These are phyloP conservation scores for Zymoseptoria passerinii DNA, from an alignment of 2,329 filamentous ascomycete species.

Conservation along the genomic window DNA sequence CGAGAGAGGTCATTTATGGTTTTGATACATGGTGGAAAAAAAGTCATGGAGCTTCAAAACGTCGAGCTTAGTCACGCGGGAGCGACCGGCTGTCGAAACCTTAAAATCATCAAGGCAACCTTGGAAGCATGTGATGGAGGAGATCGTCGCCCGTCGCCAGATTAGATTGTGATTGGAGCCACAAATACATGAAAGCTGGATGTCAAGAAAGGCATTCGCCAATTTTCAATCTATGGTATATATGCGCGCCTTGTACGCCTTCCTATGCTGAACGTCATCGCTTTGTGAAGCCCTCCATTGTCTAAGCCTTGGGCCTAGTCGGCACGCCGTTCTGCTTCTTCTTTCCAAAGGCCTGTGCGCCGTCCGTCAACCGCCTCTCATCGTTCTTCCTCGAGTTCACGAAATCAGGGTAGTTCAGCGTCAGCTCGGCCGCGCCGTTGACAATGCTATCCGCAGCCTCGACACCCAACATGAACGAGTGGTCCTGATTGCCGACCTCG, in stretches of 20 bases:
- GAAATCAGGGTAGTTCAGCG: conserved; percentile 93
- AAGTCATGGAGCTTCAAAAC: background rate
- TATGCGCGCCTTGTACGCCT: background rate
- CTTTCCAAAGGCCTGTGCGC: conserved; percentile 50
- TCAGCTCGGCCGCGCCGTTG: conserved; percentile 82
- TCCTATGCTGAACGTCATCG: background rate
- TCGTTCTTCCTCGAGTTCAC: conserved; percentile 70
- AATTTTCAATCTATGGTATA: background rate
- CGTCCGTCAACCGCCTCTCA: conserved; percentile 55
- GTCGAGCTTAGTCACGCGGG: background rate
- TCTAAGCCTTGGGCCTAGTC: background rate
- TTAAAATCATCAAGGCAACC: too few species aligned
- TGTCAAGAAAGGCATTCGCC: background rate
- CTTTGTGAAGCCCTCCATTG: background rate
- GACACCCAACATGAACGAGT: conserved; percentile 94
- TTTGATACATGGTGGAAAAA: background rate
- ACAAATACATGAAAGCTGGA: too few species aligned
- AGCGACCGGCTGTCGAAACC: background rate
- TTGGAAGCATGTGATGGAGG: too few species aligned
- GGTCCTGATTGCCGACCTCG: conserved; percentile 94
- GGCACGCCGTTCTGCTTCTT: conserved; percentile 11
- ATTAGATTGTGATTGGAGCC: too few species aligned
- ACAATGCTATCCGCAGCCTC: conserved; percentile 87
- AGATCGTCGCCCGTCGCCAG: too few species aligned
- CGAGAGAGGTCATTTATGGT: background rate